Conservation (phyloP, 148 eudicot genomes). For the Amaranthus hypochondriacus region DNA sequence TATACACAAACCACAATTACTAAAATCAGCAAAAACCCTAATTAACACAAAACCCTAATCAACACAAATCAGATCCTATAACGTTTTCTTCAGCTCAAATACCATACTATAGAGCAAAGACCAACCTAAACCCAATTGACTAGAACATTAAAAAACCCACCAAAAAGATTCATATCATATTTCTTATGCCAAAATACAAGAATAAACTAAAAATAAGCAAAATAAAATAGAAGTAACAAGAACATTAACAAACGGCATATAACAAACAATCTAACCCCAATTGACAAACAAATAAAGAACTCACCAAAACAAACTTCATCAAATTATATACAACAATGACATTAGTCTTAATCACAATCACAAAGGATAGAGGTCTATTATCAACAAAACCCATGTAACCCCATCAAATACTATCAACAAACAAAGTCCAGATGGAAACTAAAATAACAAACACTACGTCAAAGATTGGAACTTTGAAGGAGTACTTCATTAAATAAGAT, state of each 20-base stretch:
- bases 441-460: neutral
- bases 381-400: no score
- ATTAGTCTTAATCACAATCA: no score
- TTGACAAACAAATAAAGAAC: neutral
- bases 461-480: slow-evolving; percentile 1
- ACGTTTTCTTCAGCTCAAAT: no score
- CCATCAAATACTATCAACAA: slow-evolving; percentile 2
- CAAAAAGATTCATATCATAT: neutral
- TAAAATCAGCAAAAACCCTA: slow-evolving; percentile 9
- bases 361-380: no score
- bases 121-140: neutral
- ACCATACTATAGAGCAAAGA: no score
- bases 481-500: slow-evolving; percentile 13
- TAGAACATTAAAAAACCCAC: neutral
- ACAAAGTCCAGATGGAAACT: slow-evolving; percentile 13
- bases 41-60: no score
- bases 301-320: no score
- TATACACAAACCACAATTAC: slow-evolving; percentile 6
- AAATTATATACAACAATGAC: no score
- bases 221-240: neutral
- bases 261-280: neutral
- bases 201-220: slow-evolving; percentile 8
- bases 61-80: no score
- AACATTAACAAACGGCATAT: neutral
- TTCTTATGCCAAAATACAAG: slow-evolving; percentile 1